A percentile compares a stretch with the other conserved stretches of the same genome.
phyloP scores from a whole-genome alignment of 139 green algal species.

The Zygnema cylindricum region DNA sequence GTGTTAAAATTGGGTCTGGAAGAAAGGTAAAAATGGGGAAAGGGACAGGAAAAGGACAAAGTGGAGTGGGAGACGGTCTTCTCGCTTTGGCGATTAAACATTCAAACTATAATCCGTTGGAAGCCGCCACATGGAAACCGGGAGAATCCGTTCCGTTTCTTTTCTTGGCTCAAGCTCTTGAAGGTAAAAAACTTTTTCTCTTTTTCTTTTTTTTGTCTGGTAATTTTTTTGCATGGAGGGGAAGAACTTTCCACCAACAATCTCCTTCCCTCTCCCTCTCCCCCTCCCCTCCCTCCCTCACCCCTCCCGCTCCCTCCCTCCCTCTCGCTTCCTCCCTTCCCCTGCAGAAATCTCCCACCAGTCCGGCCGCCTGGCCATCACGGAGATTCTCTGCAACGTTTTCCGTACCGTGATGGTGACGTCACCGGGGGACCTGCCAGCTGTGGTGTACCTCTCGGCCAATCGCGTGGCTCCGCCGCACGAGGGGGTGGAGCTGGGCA shows the following conservation, averaged over 20 bases:
- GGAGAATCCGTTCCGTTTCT: constrained; percentile 57
- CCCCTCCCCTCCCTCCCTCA: neutral
- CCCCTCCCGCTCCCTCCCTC: constrained; percentile 1
- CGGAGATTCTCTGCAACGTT: constrained; percentile 73
- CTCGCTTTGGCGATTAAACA: constrained; percentile 28
- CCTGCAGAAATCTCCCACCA: constrained; percentile 30
- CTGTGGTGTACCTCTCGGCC: constrained; percentile 88
- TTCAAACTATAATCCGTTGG: constrained; percentile 12
- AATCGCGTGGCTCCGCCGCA: constrained; percentile 90
- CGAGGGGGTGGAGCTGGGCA: constrained; percentile 91
- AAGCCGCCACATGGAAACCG: constrained; percentile 48
- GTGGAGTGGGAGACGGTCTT: constrained; percentile 24
- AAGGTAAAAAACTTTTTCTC: constrained; percentile 13
- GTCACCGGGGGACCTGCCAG: constrained; percentile 83
- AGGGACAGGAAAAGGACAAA: neutral
- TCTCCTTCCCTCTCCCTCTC: neutral
- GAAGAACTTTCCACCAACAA: neutral
- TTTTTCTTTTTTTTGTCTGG: neutral
- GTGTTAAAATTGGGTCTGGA: neutral
- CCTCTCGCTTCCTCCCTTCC: constrained; percentile 2
- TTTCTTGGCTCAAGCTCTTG: constrained; percentile 50
- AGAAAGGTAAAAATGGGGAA: constrained; percentile 10
- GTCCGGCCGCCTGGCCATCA: constrained; percentile 67
- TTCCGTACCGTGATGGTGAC: constrained; percentile 83
- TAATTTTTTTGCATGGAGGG: neutral